A percentile compares a stretch with the other conserved stretches of the same genome.
phyloP scores from a whole-genome alignment of 768 basidiomycete genomes.

The Coprinellus aureogranulatus region DNA sequence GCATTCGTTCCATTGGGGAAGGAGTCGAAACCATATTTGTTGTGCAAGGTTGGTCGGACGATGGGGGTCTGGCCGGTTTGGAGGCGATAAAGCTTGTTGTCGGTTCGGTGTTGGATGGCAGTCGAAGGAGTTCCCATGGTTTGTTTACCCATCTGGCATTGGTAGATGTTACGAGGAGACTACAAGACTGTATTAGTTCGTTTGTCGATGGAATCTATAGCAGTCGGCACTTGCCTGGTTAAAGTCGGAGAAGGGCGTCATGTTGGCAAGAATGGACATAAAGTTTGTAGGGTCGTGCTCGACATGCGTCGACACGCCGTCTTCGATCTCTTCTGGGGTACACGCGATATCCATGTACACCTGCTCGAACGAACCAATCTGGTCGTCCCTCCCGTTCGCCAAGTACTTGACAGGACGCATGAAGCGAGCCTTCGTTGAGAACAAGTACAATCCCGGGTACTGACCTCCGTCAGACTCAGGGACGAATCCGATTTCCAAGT shows the following conservation, averaged over 20 bases:
- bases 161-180: conserved; percentile 90
- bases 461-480: conserved; percentile 89
- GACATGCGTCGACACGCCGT: conserved; percentile 80
- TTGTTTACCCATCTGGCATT: conserved; percentile 99
- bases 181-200: conserved; percentile 31
- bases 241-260: conserved; percentile 99
- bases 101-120: conserved; percentile 85
- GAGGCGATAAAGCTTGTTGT: conserved; percentile 96
- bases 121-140: conserved; percentile 99
- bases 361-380: conserved; percentile 95
- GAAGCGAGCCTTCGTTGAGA: conserved; percentile 85
- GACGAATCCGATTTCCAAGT: conserved; percentile 92
- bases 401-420: conserved; percentile 97
- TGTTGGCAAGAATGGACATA: conserved; percentile 92
- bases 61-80: conserved; percentile 94
- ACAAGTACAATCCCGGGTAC: conserved; percentile 93
- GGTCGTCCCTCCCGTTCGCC: conserved; percentile 80
- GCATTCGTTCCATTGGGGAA: conserved; percentile 99
- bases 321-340: conserved; percentile 79
- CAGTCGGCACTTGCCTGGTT: conserved; percentile 63
- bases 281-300: conserved; percentile 95
- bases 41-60: conserved; percentile 88
- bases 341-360: conserved; percentile 99
- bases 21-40: conserved; percentile 95
- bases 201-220: neutral